Percentiles rank a stretch among this genome's conserved stretches.
These are phyloP conservation scores for Dimargaris cristalligena DNA, from an alignment of 192 early-diverging fungal genomes.

Conservation along the genomic window DNA sequence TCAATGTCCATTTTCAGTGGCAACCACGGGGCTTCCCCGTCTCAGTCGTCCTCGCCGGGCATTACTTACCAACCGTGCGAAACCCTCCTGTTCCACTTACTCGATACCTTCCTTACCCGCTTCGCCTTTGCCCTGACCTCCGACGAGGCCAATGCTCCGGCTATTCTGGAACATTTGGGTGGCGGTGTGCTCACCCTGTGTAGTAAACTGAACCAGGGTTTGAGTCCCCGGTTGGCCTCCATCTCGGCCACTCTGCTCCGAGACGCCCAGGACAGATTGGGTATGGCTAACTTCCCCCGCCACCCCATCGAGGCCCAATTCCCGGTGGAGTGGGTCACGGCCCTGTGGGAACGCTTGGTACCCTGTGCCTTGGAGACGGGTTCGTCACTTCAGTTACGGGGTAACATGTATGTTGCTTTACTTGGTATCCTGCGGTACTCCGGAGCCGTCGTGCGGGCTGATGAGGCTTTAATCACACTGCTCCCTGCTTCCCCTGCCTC, in stretches of 20 bases:
- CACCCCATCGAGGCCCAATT: constrained; percentile 29
- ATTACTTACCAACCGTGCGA: constrained; percentile 1
- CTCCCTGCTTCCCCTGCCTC: no score
- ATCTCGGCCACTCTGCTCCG: background rate
- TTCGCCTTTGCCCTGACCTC: background rate
- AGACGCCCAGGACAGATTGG: background rate
- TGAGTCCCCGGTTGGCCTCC: background rate
- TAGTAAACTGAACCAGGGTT: constrained; percentile 1
- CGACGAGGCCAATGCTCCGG: background rate
- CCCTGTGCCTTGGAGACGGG: constrained; percentile 39
- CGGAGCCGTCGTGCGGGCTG: constrained; percentile 16
- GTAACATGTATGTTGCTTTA: constrained; percentile 65
- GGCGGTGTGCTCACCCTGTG: background rate
- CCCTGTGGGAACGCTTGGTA: constrained; percentile 35
- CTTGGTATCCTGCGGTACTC: constrained; percentile 54
- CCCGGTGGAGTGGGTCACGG: constrained; percentile 34
- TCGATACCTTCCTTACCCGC: constrained; percentile 3
- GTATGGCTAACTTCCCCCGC: no score
- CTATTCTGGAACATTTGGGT: constrained; percentile 1
- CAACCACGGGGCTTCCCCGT: no score
- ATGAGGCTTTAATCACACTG: background rate
- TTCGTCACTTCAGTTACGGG: constrained; percentile 39
- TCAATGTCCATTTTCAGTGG: no score
- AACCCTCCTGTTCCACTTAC: background rate
- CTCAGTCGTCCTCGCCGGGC: no score